phyloP scores from a whole-genome alignment of 208 protist genomes.

The Porcisia hertigi region DNA sequence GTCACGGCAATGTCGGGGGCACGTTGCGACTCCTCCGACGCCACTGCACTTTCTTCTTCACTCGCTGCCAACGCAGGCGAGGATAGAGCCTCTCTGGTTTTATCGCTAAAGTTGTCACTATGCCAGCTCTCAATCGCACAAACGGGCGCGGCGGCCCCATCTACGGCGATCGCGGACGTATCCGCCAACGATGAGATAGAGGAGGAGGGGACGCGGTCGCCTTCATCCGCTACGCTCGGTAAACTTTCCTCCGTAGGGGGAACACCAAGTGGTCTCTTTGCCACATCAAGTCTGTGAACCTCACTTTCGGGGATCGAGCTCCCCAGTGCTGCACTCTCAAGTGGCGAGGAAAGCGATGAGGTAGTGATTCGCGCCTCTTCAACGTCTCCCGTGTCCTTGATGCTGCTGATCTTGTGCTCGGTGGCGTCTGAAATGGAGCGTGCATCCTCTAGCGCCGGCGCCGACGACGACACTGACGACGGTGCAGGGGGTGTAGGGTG shows the following conservation, averaged over 20 bases:
- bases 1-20: neutral
- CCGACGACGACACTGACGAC: constrained; percentile 9
- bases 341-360: neutral
- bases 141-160: neutral
- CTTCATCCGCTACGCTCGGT: neutral
- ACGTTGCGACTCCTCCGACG: neutral
- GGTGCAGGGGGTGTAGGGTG: constrained; percentile 14
- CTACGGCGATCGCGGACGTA: neutral
- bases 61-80: neutral
- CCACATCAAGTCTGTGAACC: too few species aligned
- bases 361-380: neutral
- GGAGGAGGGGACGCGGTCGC: neutral
- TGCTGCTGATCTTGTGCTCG: neutral
- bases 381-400: neutral
- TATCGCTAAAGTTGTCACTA: neutral
- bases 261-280: constrained; percentile 1
- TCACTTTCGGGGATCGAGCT: neutral
- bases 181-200: neutral
- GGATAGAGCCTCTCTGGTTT: neutral
- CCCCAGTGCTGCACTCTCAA: neutral
- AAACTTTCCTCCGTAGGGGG: neutral
- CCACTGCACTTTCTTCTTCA: neutral
- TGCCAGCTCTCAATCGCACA: neutral
- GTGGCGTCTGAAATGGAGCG: neutral
- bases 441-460: neutral